phyloP scores from a whole-genome alignment of 148 eudicot species.

The Arbutus unedo region DNA sequence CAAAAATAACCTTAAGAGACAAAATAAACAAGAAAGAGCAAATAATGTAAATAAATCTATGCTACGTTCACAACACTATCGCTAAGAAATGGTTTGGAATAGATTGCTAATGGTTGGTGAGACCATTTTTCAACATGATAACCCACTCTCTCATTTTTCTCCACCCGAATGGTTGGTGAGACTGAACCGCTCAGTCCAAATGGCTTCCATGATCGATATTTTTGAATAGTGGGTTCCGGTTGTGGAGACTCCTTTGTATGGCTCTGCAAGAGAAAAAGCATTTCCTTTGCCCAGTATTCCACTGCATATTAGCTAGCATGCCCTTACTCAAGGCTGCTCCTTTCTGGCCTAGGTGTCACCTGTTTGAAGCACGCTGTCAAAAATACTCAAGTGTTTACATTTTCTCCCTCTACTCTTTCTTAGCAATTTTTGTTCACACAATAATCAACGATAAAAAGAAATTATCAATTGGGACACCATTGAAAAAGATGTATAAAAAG shows the following conservation, averaged over 20 bases:
- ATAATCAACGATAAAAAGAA: too few species aligned
- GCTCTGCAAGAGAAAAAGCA: not conserved
- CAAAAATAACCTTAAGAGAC: too few species aligned
- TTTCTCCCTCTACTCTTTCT: too few species aligned
- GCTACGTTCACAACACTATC: too few species aligned
- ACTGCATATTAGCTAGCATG: not conserved
- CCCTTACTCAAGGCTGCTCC: not conserved
- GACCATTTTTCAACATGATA: not conserved
- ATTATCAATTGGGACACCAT: too few species aligned
- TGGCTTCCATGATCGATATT: not conserved
- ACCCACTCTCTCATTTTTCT: not conserved
- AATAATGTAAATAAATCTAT: too few species aligned
- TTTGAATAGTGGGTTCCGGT: not conserved
- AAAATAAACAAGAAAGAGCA: too few species aligned
- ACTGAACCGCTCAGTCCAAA: not conserved
- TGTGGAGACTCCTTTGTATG: not conserved
- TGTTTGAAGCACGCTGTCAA: not conserved
- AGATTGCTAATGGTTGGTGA: not conserved
- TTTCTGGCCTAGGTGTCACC: not conserved
- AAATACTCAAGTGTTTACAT: too few species aligned
- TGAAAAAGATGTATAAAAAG: too few species aligned
- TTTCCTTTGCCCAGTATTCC: not conserved
- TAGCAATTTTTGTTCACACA: too few species aligned
- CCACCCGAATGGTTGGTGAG: not conserved
- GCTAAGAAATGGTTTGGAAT: not conserved